phyloP scores from a whole-genome alignment of 805 yeast species.

The Ogataea kodamae region DNA sequence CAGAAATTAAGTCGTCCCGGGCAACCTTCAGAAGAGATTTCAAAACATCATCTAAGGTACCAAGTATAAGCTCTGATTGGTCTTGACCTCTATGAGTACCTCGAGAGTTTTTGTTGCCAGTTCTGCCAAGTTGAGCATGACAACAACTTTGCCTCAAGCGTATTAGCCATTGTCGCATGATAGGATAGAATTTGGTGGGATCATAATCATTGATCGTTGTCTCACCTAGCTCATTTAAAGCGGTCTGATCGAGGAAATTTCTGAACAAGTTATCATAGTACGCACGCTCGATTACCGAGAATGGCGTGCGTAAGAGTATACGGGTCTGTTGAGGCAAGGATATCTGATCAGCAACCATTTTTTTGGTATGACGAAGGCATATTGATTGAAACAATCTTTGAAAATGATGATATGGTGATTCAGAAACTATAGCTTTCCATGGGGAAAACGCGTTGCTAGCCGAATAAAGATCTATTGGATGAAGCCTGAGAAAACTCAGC shows the following conservation, averaged over 20 bases:
- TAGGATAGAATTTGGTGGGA: constrained; percentile 39
- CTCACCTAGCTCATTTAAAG: constrained; percentile 48
- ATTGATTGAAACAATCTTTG: constrained; percentile 48
- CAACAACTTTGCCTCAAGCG: constrained; percentile 77
- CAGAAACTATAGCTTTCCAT: constrained; percentile 27
- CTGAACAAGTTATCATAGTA: constrained; percentile 65
- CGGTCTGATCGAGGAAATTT: constrained; percentile 56
- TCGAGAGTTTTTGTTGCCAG: constrained; percentile 7
- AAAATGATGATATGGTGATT: constrained; percentile 39
- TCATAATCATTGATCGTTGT: constrained; percentile 50
- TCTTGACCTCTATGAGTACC: constrained; percentile 9
- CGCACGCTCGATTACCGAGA: constrained; percentile 80
- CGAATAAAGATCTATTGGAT: constrained; percentile 52
- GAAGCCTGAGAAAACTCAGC: constrained; percentile 58
- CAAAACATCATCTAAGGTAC: constrained; percentile 67
- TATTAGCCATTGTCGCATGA: constrained; percentile 68
- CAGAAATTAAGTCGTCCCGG: constrained; percentile 41
- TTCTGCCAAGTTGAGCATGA: constrained; percentile 53
- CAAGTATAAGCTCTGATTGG: constrained; percentile 25
- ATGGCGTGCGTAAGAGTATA: constrained; percentile 64
- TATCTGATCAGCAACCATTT: constrained; percentile 75
- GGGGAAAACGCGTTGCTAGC: constrained; percentile 20
- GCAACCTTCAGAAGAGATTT: constrained; percentile 60
- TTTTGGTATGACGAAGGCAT: constrained; percentile 78
- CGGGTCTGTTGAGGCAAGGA: constrained; percentile 75